phyloP scores from a whole-genome alignment of 169 alveolate species.

The Eimeria mitis region DNA sequence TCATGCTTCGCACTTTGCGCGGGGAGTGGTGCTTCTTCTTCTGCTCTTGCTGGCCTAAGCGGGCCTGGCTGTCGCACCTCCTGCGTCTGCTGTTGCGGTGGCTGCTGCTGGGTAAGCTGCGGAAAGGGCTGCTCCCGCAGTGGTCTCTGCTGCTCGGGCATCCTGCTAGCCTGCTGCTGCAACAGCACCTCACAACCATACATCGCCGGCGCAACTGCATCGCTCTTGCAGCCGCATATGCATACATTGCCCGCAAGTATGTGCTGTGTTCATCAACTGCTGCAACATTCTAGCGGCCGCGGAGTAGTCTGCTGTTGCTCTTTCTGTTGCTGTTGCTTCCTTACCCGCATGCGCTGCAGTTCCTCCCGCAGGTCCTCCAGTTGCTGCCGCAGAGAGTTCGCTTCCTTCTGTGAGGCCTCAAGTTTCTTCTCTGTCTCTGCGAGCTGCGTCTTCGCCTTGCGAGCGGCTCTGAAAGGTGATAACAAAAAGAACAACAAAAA shows the following conservation, averaged over 20 bases:
- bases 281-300: background rate
- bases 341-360: slow-evolving; percentile 26
- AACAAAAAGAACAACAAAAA: background rate
- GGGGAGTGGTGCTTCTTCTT: background rate
- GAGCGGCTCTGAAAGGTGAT: background rate
- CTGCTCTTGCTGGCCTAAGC: background rate
- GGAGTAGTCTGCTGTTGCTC: background rate
- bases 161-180: slow-evolving; percentile 9
- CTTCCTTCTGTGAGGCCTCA: slow-evolving; percentile 9
- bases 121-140: background rate
- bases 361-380: slow-evolving; percentile 26
- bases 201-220: background rate
- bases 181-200: background rate
- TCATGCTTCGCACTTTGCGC: background rate
- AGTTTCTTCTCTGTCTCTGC: slow-evolving; percentile 3
- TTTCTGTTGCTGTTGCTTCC: background rate
- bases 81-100: background rate
- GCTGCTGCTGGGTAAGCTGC: background rate
- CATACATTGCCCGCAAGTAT: background rate
- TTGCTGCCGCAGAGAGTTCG: background rate
- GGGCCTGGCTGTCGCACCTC: background rate
- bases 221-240: background rate
- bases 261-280: background rate
- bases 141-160: background rate
- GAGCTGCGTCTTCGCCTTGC: background rate